A percentile compares a stretch with the other conserved stretches of the same genome.
These are phyloP conservation scores for Botrytis fabae DNA, from an alignment of 2,329 filamentous ascomycete genomes.

Conservation along the genomic window DNA sequence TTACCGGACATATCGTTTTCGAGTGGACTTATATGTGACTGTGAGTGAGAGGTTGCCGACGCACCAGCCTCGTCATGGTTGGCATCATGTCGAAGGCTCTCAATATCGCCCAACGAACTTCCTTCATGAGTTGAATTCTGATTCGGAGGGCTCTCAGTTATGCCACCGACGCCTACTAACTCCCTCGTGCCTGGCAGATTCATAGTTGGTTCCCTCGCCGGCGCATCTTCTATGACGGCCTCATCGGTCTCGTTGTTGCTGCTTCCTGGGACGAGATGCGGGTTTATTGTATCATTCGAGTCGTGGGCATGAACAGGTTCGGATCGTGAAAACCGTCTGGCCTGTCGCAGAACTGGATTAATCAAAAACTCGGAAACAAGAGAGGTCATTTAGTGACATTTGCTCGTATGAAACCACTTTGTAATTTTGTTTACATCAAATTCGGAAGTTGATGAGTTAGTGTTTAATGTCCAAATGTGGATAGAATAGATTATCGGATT, in stretches of 20 bases:
- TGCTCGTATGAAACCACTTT: constrained; percentile 27
- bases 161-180: neutral
- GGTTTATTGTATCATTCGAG: constrained; percentile 39
- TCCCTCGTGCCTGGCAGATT: constrained; percentile 2
- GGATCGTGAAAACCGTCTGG: constrained; percentile 58
- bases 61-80: neutral
- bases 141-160: constrained; percentile 21
- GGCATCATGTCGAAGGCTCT: neutral
- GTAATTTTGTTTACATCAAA: neutral
- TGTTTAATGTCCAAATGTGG: constrained; percentile 6
- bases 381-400: constrained; percentile 54
- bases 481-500: neutral
- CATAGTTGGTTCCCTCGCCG: neutral
- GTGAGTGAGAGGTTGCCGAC: constrained; percentile 14
- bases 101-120: neutral
- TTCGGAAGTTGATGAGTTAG: neutral
- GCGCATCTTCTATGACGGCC: constrained; percentile 31
- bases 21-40: constrained; percentile 28
- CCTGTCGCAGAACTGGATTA: constrained; percentile 65
- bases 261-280: constrained; percentile 26
- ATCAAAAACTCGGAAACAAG: constrained; percentile 66
- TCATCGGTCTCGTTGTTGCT: constrained; percentile 26
- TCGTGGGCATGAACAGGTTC: constrained; percentile 40
- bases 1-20: constrained; percentile 37
- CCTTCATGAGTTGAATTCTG: constrained; percentile 35